phyloP scores from a whole-genome alignment of 306 rosid genomes.

The Mimosa pudica region DNA sequence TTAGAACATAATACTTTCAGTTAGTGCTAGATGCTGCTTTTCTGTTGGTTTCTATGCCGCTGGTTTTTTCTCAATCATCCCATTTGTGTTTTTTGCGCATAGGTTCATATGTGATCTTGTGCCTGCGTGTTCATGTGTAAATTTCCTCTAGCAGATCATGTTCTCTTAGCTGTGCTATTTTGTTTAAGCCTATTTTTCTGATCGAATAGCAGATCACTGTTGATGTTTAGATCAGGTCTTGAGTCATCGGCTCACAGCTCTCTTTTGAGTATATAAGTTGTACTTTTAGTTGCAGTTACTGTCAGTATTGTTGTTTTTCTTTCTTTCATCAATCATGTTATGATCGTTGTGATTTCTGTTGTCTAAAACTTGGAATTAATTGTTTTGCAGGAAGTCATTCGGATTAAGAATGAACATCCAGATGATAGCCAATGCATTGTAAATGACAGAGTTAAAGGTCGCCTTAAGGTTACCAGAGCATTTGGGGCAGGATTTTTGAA shows the following conservation, averaged over 20 bases:
- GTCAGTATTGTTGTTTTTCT: background rate
- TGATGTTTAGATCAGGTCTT: conserved; percentile 9
- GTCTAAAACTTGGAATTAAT: conserved; percentile 22
- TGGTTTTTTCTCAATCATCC: background rate
- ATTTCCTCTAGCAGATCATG: conserved; percentile 13
- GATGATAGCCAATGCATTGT: conserved; percentile 80
- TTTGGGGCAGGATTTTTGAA: conserved; percentile 94
- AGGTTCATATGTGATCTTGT: background rate
- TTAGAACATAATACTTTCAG: background rate
- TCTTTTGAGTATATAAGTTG: conserved; percentile 3
- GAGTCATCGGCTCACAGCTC: background rate
- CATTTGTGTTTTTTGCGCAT: conserved; percentile 5
- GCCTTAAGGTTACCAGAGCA: conserved; percentile 90
- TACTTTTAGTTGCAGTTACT: conserved; percentile 15
- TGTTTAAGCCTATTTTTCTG: background rate
- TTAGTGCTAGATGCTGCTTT: conserved; percentile 3
- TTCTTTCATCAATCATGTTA: conserved; percentile 23
- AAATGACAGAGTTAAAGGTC: conserved; percentile 92
- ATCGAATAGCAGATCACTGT: background rate
- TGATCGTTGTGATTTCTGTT: conserved; percentile 28
- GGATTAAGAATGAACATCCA: conserved; percentile 88
- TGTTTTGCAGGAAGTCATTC: conserved; percentile 65
- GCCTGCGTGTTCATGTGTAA: background rate
- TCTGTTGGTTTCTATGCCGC: background rate
- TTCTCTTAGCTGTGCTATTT: background rate